These are phyloP conservation scores for Chaetomium olivaceum DNA, from an alignment of 2,329 filamentous ascomycete species.

Conservation along the genomic window DNA sequence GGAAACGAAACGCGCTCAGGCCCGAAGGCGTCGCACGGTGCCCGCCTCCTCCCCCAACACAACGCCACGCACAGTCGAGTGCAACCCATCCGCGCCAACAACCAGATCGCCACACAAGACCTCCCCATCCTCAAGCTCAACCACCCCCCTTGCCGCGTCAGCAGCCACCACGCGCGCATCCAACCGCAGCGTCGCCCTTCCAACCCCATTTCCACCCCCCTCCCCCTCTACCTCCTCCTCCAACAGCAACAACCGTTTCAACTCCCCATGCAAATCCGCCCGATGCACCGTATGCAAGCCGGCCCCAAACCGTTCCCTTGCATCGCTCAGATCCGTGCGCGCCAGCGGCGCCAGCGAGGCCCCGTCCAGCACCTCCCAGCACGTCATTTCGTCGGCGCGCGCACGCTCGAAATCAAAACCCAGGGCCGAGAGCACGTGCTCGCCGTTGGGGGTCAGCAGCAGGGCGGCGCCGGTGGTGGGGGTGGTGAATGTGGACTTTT, in stretches of 20 bases:
- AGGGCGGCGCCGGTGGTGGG: not conserved
- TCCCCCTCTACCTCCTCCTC: no score
- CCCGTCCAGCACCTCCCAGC: not conserved
- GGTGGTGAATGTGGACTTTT: not conserved
- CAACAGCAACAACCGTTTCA: not conserved
- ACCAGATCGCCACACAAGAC: not conserved
- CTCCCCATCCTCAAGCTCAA: not conserved
- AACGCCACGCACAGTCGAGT: not conserved
- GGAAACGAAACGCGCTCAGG: not conserved
- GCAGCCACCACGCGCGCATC: not conserved
- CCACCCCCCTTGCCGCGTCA: not conserved
- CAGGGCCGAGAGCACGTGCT: not conserved
- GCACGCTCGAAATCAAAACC: not conserved
- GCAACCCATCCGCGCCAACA: not conserved
- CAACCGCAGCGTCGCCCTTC: not conserved
- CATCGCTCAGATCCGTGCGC: not conserved
- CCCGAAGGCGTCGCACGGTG: not conserved
- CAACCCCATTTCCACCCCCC: not conserved
- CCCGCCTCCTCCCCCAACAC: not conserved
- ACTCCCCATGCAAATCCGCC: conserved; percentile 1
- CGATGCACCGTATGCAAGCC: not conserved
- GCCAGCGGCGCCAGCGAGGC: not conserved
- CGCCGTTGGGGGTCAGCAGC: not conserved
- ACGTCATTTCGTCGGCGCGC: not conserved
- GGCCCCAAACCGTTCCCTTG: not conserved